Evolutionary conservation across 2,329 filamentous ascomycete genomes (phyloP), one percentile per base, ranked within the genome.

Genomic region (Neofusicoccum sp.): DNA sequence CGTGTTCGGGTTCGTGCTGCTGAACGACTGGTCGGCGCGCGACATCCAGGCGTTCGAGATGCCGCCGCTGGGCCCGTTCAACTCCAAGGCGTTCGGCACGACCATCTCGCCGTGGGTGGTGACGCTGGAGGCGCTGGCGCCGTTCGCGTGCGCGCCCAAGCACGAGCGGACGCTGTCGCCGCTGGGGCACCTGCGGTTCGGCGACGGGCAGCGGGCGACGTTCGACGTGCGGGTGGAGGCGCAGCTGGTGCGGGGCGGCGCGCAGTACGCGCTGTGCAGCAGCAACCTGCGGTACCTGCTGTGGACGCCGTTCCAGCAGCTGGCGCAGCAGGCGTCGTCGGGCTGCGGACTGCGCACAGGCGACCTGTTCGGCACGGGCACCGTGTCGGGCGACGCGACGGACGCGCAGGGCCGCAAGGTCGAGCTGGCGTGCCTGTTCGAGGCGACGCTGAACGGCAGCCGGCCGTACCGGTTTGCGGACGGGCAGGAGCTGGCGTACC

Each of bases 11-110:
- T 76, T 87, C n/a, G 82, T 86, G 0, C 72, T 89, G 41, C 68
- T 89, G 11, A 89, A 89, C 66, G 86, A 89, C 65, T 89, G 86
- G 86, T 83, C 64, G 16, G 83, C 85, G 22, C 78, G 86, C n/a
- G 86, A 89, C 69, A 85, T 89, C 22, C 86, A 89, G 70, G 80
- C 74, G 0, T 76, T 85, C 28, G 87, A 89, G 67, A 88, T 88
- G 85, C 77, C 76, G 2, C 85, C 85, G 0, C 73, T 88, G 0
- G 86, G 86, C 0, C 87, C 87, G 0, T 80, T 88, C 59, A 86
- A 87, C 56, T 80, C 82, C 2, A 89, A 89, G 71, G 83, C 81
- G 36, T 87, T 88, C 47, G 81, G 80, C 6, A 89, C 85, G 0
- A 81, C 79, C 0, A 83, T 89, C 28, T 85, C 83, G 0, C 85